These are phyloP conservation scores for Phylloporus sp. DNA, from an alignment of 768 basidiomycete genomes.

Conservation along the genomic window DNA sequence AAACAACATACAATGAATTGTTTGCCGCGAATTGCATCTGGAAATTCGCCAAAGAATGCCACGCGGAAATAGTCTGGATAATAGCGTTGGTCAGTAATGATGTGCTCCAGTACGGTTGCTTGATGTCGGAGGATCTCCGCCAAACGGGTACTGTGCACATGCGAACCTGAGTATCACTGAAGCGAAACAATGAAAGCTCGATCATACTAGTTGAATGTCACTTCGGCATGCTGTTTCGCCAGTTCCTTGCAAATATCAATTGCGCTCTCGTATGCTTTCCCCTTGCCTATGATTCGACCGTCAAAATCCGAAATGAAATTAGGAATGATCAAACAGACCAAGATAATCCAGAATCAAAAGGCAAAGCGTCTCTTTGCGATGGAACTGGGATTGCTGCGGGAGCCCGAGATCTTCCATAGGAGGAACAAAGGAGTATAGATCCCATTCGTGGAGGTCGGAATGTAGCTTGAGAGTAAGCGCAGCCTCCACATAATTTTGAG, in stretches of 20 bases:
- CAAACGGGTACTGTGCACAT: conserved; percentile 56
- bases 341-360: conserved; percentile 91
- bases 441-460: conserved; percentile 91
- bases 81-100: conserved; percentile 75
- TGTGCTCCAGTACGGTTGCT: conserved; percentile 82
- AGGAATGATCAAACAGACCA: conserved; percentile 41
- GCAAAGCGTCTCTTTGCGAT: conserved; percentile 88
- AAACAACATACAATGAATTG: conserved; percentile 73
- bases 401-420: conserved; percentile 88
- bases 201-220: conserved; percentile 87
- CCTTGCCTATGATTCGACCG: conserved; percentile 57
- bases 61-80: conserved; percentile 94
- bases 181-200: neutral
- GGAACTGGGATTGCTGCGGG: conserved; percentile 91
- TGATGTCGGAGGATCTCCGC: conserved; percentile 85
- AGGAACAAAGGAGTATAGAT: conserved; percentile 70
- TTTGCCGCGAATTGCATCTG: conserved; percentile 76
- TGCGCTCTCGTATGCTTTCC: conserved; percentile 96
- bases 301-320: conserved; percentile 1
- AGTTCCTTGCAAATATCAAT: conserved; percentile 92
- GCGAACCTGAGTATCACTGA: conserved; percentile 6
- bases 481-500: conserved; percentile 89
- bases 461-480: conserved; percentile 91
- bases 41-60: conserved; percentile 90
- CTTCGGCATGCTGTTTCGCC: conserved; percentile 78